Conservation (phyloP, 345 rosid genomes). For the Hypericum perforatum region DNA sequence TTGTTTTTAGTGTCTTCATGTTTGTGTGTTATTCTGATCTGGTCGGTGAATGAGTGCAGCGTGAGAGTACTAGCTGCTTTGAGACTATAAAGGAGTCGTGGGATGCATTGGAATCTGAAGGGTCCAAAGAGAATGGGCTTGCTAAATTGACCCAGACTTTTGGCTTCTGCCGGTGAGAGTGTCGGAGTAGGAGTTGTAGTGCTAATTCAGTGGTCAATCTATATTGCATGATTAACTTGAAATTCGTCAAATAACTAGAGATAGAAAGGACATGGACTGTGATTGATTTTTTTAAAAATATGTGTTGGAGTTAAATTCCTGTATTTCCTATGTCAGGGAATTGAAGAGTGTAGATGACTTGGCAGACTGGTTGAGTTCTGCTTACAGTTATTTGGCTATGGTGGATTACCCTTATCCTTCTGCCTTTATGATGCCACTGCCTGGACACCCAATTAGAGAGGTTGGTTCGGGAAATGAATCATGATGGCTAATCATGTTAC, state of each 20-base stretch:
- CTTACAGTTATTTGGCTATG: conserved; percentile 89
- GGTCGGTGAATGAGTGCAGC: conserved; percentile 26
- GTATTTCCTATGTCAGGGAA: conserved; percentile 35
- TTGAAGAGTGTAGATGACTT: conserved; percentile 52
- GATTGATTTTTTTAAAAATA: not conserved
- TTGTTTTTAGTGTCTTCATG: not conserved
- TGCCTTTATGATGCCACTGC: conserved; percentile 82
- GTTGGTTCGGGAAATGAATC: conserved; percentile 31
- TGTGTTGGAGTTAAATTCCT: not conserved
- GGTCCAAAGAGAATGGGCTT: conserved; percentile 66
- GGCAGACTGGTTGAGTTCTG: conserved; percentile 68
- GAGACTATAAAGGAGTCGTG: conserved; percentile 68
- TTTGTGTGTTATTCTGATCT: not conserved
- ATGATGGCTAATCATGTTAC: too few species aligned
- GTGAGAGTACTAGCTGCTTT: conserved; percentile 82
- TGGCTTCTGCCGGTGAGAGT: conserved; percentile 56
- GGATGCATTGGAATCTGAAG: conserved; percentile 47
- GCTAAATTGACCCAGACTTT: conserved; percentile 51
- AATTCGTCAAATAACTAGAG: too few species aligned
- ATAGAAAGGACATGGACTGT: not conserved
- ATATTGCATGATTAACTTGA: too few species aligned
- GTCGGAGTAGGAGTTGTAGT: not conserved
- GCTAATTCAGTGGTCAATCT: too few species aligned
- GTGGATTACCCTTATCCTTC: conserved; percentile 85
- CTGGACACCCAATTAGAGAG: conserved; percentile 93